Evolutionary conservation across 305 asterid genomes (phyloP).

Genomic region (Solanum hybrid): DNA sequence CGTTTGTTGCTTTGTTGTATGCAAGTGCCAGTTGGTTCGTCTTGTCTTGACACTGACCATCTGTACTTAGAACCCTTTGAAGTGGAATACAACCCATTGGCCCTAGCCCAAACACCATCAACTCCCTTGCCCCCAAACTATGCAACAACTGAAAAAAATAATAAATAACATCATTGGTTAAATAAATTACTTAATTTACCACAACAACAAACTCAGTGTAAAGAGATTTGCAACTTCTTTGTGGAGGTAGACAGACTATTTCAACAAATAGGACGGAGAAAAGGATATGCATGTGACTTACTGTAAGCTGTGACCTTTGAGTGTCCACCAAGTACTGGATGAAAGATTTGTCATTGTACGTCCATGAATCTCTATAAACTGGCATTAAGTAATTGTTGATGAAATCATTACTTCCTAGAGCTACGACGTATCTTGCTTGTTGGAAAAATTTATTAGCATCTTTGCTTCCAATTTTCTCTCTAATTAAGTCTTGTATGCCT

Average conservation of each 20-base stretch:
- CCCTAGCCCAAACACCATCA: conserved; percentile 82
- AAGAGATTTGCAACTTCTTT: background rate
- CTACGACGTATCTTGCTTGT: conserved; percentile 60
- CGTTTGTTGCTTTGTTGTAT: conserved; percentile 43
- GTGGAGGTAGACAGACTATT: background rate
- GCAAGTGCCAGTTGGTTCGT: conserved; percentile 57
- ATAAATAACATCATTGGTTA: background rate
- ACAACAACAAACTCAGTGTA: background rate
- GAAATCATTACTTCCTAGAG: conserved; percentile 84
- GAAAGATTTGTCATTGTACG: conserved; percentile 44
- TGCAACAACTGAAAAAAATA: conserved; percentile 39
- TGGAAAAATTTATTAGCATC: conserved; percentile 50
- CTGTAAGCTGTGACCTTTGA: conserved; percentile 49
- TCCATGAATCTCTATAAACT: conserved; percentile 62
- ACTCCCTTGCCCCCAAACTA: conserved; percentile 51
- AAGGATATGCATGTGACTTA: conserved; percentile 3
- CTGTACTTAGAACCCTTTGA: conserved; percentile 58
- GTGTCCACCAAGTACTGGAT: conserved; percentile 45
- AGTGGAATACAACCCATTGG: conserved; percentile 97
- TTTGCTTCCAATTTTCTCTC: conserved; percentile 35
- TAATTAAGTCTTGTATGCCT: conserved; percentile 58
- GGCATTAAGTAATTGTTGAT: conserved; percentile 94
- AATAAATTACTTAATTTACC: too few relatives aligned
- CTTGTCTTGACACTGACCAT: conserved; percentile 62
- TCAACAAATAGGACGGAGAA: too few relatives aligned